Evolutionary conservation across 768 basidiomycete genomes (phyloP), one percentile per base, ranked within the genome.

Genomic region (Boletus rex-veris): DNA sequence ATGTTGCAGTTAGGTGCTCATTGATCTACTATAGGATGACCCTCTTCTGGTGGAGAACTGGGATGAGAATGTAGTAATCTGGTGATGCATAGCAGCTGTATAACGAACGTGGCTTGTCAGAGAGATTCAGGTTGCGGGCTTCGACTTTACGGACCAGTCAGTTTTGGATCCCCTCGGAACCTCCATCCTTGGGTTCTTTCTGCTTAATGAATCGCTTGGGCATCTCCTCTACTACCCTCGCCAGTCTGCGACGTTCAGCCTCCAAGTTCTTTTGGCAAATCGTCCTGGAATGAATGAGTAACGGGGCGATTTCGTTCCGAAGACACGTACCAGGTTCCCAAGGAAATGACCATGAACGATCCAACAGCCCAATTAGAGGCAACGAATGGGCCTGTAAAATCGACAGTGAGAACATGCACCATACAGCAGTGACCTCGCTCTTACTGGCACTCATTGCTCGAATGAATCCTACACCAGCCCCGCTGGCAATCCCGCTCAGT

Each of bases 281-380:
- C 49, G 83, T 79, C 82, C 86, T 88, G 60, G 56, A 50, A 40
- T 47, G 45, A 30, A 48, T 60, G 42, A 63, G 60, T 41, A 30
- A 48, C 5, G 46, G 4, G n/a, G 48, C 48, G 19, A 48, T 45
- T 41, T 31, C 26, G 31, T 52, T 56, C 35, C 31, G 52, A 30
- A 30, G 36, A 35, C 40, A 75, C 83, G 55, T 58, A 90, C 89
- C 85, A 91, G 21, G 85, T 83, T 43, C 82, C 83, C 3, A 84
- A 50, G 4, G 89, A 86, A 38, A 91, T 75, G 19, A 84, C 57
- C 58, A 81, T 71, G 62, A 89, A 92, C 2, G 89, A 84, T 7
- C 82, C 87, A 18, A 90, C 77, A 14, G 86, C 88, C 90, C 90
- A 92, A 65, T 90, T 82, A 3, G 81, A 85, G 36, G 88, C 89